Percentiles rank a stretch among this genome's conserved stretches.
phyloP scores from a whole-genome alignment of 2,329 filamentous ascomycete genomes.

The Aplosporella prunicola region DNA sequence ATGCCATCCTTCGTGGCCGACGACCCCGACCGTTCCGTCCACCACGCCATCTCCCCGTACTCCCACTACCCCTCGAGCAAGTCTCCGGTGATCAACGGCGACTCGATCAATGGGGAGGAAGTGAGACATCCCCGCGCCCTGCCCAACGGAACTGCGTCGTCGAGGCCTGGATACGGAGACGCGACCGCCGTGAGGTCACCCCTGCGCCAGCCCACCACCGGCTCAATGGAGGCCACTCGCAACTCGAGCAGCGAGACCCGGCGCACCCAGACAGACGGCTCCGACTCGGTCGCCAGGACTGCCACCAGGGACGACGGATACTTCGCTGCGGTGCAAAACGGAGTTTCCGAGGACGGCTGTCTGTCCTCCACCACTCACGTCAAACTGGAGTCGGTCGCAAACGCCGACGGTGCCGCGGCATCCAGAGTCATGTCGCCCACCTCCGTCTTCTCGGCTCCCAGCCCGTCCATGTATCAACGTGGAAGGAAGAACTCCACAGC shows the following conservation, averaged over 20 bases:
- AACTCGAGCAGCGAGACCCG: conserved; percentile 12
- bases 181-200: conserved; percentile 19
- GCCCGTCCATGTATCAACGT: not conserved
- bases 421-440: conserved; percentile 2
- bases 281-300: conserved; percentile 4
- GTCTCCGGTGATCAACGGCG: conserved; percentile 24
- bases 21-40: conserved; percentile 32
- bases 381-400: conserved; percentile 22
- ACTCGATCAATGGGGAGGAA: conserved; percentile 24
- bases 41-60: conserved; percentile 1
- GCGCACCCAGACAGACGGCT: conserved; percentile 6
- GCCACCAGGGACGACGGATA: conserved; percentile 36
- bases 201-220: conserved; percentile 17
- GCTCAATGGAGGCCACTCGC: conserved; percentile 15
- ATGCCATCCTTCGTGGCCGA: conserved; percentile 45
- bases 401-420: conserved; percentile 16
- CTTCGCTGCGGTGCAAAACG: conserved; percentile 32
- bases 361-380: conserved; percentile 24
- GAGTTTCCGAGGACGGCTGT: conserved; percentile 27
- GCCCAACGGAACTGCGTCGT: conserved; percentile 26
- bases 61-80: conserved; percentile 8
- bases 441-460: not conserved
- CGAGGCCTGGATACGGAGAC: conserved; percentile 22
- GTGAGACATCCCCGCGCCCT: conserved; percentile 28
- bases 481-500: conserved; percentile 19